A percentile compares a stretch with the other conserved stretches of the same genome.
Conservation (phyloP, 1,284 basidiomycete genomes). For the Trichosporon asahii region DNA sequence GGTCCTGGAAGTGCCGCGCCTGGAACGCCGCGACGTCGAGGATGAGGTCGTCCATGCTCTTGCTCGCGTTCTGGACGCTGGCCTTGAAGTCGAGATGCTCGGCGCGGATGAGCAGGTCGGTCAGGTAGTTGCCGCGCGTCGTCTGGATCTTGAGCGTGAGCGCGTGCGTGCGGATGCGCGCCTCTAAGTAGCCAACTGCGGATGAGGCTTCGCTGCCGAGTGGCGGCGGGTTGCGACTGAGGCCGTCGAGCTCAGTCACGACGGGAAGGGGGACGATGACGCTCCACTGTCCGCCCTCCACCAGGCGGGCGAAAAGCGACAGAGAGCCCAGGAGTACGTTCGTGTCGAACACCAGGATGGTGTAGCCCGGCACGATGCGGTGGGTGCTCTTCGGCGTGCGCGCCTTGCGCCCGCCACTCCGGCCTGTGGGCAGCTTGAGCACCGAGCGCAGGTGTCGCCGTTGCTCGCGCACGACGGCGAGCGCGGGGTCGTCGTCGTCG, state of each 20-base stretch:
- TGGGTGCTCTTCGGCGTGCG: slow-evolving; percentile 9
- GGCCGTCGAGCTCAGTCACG: slow-evolving; percentile 75
- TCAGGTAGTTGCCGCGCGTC: slow-evolving; percentile 87
- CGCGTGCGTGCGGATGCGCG: slow-evolving; percentile 70
- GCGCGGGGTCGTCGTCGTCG: slow-evolving; percentile 65
- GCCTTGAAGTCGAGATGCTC: slow-evolving; percentile 73
- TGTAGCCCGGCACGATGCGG: slow-evolving; percentile 75
- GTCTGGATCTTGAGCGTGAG: slow-evolving; percentile 89
- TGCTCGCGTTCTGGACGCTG: slow-evolving; percentile 24
- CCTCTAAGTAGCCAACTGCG: slow-evolving; percentile 71
- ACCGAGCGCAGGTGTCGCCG: slow-evolving; percentile 52
- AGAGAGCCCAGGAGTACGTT: slow-evolving; percentile 85
- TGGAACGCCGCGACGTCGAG: slow-evolving; percentile 89
- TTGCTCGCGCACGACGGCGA: slow-evolving; percentile 64
- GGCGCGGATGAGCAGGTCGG: slow-evolving; percentile 73
- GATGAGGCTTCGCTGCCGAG: slow-evolving; percentile 65
- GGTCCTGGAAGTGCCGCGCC: slow-evolving; percentile 83
- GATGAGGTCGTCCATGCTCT: slow-evolving; percentile 92
- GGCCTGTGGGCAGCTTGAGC: slow-evolving; percentile 22
- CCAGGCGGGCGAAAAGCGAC: slow-evolving; percentile 65
- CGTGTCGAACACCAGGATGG: slow-evolving; percentile 86
- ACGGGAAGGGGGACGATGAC: slow-evolving; percentile 80
- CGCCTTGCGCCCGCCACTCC: neutral
- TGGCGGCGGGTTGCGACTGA: slow-evolving; percentile 63
- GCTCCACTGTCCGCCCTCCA: slow-evolving; percentile 81